Evolutionary conservation across 1,284 basidiomycete species (phyloP).

Genomic region (Ceratobasidium sp.): DNA sequence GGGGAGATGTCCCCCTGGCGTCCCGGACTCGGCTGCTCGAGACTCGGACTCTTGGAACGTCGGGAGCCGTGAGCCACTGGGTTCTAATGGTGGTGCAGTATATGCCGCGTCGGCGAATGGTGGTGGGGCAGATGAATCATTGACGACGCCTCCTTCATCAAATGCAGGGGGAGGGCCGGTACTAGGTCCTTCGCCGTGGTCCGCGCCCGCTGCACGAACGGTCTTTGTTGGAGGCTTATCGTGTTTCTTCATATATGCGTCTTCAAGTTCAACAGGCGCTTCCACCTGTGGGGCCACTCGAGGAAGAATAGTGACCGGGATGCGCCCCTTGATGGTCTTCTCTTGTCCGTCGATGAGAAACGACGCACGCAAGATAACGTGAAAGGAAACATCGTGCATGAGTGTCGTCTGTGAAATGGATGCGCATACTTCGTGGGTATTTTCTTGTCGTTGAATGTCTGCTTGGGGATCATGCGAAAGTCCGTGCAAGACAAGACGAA

Average conservation of each 20-base stretch:
- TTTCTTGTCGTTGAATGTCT: conserved; percentile 60
- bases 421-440: conserved; percentile 45
- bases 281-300: conserved; percentile 74
- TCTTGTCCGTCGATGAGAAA: conserved; percentile 57
- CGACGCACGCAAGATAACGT: conserved; percentile 66
- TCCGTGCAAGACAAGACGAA: conserved; percentile 75
- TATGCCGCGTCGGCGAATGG: conserved; percentile 68
- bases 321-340: conserved; percentile 62
- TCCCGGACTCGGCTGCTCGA: conserved; percentile 52
- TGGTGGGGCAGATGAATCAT: conserved; percentile 55
- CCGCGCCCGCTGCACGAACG: conserved; percentile 67
- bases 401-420: conserved; percentile 78
- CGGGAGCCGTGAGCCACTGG: conserved; percentile 26
- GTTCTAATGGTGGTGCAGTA: conserved; percentile 13
- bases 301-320: conserved; percentile 72
- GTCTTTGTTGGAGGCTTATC: conserved; percentile 75
- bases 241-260: conserved; percentile 82
- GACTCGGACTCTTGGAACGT: conserved; percentile 39
- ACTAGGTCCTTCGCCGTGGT: conserved; percentile 55
- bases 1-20: conserved; percentile 65
- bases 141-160: conserved; percentile 63
- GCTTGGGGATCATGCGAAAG: conserved; percentile 59
- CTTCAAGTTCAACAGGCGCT: conserved; percentile 60
- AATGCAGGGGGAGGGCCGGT: conserved; percentile 75
- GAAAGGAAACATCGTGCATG: conserved; percentile 72